Conservation (phyloP, 106 monocot genomes). For the Allium cepa region DNA sequence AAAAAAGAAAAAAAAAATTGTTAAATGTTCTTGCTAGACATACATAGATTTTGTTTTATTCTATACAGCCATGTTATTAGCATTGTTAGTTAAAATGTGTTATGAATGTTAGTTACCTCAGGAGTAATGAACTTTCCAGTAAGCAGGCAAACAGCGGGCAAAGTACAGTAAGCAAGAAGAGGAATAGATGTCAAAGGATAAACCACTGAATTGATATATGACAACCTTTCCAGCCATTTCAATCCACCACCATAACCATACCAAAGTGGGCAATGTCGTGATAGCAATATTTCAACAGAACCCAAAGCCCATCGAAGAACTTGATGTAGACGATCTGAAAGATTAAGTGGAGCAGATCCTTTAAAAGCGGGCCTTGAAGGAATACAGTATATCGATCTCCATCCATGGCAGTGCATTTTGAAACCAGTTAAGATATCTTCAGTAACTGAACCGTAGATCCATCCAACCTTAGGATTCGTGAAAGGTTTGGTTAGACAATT, state of each 20-base stretch:
- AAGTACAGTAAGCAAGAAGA: conserved; percentile 48
- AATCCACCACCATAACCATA: conserved; percentile 62
- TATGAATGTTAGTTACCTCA: conserved; percentile 19
- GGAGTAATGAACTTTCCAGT: conserved; percentile 56
- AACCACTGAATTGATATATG: conserved; percentile 57
- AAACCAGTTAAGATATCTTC: conserved; percentile 72
- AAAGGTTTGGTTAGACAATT: not conserved
- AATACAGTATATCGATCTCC: conserved; percentile 63
- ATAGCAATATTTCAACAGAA: conserved; percentile 64
- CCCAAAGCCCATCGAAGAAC: conserved; percentile 76
- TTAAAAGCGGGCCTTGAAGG: conserved; percentile 50
- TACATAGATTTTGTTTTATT: too few species aligned
- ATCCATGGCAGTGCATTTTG: conserved; percentile 67
- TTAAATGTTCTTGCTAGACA: not conserved
- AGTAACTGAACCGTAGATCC: conserved; percentile 69
- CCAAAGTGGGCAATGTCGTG: conserved; percentile 58
- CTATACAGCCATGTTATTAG: not conserved
- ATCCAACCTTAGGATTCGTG: conserved; percentile 32
- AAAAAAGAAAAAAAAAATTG: not conserved
- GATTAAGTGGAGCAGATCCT: conserved; percentile 65
- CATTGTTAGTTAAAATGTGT: not conserved
- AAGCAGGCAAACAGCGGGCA: conserved; percentile 49
- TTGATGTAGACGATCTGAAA: conserved; percentile 69
- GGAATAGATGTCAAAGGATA: conserved; percentile 61
- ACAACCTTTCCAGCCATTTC: conserved; percentile 46